Evolutionary conservation across 441 rosid genomes (phyloP).

Genomic region (Caryocar brasiliense): DNA sequence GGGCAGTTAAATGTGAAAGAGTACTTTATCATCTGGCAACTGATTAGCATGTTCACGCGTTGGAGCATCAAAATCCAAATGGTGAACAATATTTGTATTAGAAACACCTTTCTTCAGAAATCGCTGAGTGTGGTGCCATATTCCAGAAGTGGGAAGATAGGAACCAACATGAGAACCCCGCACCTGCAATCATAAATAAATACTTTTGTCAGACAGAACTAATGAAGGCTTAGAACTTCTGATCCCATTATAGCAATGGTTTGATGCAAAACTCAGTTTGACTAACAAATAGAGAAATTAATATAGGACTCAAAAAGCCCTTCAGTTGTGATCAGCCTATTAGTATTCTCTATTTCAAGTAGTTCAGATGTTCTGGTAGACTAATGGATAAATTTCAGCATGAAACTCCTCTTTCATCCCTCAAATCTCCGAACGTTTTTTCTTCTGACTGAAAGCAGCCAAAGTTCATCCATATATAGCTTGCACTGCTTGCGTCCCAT

Average conservation of each 20-base stretch:
- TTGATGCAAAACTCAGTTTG: not conserved
- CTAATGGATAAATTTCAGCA: too few species aligned
- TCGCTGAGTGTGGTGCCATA: constrained; percentile 93
- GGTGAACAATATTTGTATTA: constrained; percentile 51
- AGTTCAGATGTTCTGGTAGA: too few species aligned
- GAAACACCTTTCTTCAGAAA: constrained; percentile 58
- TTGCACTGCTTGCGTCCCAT: too few species aligned
- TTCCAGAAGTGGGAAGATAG: constrained; percentile 87
- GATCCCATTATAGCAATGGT: not conserved
- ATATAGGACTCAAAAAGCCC: too few species aligned
- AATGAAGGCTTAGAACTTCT: not conserved
- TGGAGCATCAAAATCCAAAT: constrained; percentile 99
- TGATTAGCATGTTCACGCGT: constrained; percentile 83
- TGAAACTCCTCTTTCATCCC: too few species aligned
- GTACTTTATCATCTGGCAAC: constrained; percentile 79
- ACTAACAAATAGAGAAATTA: not conserved
- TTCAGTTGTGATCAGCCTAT: too few species aligned
- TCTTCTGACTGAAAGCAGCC: too few species aligned
- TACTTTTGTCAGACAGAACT: constrained; percentile 2
- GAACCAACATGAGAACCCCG: constrained; percentile 92
- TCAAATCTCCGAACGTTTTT: too few species aligned
- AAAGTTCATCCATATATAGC: too few species aligned
- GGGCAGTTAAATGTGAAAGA: not conserved
- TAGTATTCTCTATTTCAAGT: too few species aligned
- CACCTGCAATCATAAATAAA: constrained; percentile 42